Evolutionary conservation across 805 yeast species (phyloP), one percentile per base, ranked within the genome.

Genomic region (Lipomyces lipofer): DNA sequence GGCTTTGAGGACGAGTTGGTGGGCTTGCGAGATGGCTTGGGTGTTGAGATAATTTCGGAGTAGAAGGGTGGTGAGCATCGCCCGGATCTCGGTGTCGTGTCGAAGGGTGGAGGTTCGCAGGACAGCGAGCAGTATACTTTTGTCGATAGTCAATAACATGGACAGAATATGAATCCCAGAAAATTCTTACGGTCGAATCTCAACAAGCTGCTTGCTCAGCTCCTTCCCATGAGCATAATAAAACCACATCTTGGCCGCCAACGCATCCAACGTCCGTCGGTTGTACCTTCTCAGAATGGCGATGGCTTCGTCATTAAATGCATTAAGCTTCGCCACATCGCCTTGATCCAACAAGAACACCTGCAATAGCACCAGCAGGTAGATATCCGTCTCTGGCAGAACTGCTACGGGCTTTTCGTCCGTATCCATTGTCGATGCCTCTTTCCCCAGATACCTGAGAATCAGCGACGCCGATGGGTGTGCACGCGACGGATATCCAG

Each of bases 161-260:
- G n/a, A 33, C 12, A 17, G 9, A n/a, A n/a, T n/a, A n/a, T n/a
- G n/a, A n/a, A n/a, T n/a, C n/a, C n/a, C n/a, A n/a, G n/a, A n/a
- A n/a, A n/a, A n/a, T n/a, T 10, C 60, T 4, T 42, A 55, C 5
- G 88, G 79, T 68, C 95, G 81, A 49, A 88, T 74, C n/a, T 80
- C 70, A 47, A 77, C 73, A 55, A 81, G 72, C 62, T 83, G 73
- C 40, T 67, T 62, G 33, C 64, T 66, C 51, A 84, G 73, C 73
- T 92, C 98, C 62, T 82, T 81, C 1, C 90, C 80, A 70, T 95
- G 82, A 43, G 85, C 78, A 63, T 87, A 78, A 73, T 90, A 92
- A 69, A 92, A 94, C 98, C 98, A 94, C 57, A 87, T 78, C 70
- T 91, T 92, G 13, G 98, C 94, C 60, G 83, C 83, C 54, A 94